Evolutionary conservation across 31 red algal genomes (phyloP).

Genomic region (Asparagopsis taxiformis): DNA sequence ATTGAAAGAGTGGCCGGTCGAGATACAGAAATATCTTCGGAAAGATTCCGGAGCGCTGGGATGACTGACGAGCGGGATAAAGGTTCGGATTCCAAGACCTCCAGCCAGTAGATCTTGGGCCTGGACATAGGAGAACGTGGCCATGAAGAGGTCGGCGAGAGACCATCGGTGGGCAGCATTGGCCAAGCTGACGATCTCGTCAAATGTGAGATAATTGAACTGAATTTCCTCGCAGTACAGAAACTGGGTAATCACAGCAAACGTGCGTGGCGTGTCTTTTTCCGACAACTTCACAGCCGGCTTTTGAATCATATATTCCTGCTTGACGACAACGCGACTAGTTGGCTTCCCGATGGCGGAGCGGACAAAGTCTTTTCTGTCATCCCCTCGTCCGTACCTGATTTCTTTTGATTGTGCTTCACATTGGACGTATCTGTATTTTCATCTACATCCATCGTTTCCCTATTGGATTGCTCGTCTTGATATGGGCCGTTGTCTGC

Average conservation of each 20-base stretch:
- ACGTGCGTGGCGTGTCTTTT: constrained; percentile 59
- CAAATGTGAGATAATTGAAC: constrained; percentile 74
- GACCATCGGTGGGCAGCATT: constrained; percentile 49
- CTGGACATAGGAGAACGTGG: constrained; percentile 68
- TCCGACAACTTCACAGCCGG: constrained; percentile 32
- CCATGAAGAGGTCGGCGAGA: constrained; percentile 53
- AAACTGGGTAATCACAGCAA: constrained; percentile 68
- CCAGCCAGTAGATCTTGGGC: constrained; percentile 60
- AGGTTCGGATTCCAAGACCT: constrained; percentile 63
- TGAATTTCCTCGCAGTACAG: constrained; percentile 67
- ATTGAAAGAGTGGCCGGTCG: constrained; percentile 56
- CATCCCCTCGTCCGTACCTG: not conserved
- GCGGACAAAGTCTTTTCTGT: not conserved
- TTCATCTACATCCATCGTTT: too few species aligned
- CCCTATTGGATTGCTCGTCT: not conserved
- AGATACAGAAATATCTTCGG: constrained; percentile 69
- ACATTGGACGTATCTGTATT: too few species aligned
- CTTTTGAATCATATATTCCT: not conserved
- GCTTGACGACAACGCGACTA: not conserved
- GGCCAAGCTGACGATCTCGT: constrained; percentile 55
- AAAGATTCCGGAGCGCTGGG: constrained; percentile 52
- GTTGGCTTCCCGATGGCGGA: not conserved
- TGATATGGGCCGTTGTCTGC: not conserved
- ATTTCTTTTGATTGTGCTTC: not conserved
- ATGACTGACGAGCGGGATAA: constrained; percentile 59